Evolutionary conservation across 179 eudicot genomes (phyloP).

Genomic region (Sideroxylon spinosum): DNA sequence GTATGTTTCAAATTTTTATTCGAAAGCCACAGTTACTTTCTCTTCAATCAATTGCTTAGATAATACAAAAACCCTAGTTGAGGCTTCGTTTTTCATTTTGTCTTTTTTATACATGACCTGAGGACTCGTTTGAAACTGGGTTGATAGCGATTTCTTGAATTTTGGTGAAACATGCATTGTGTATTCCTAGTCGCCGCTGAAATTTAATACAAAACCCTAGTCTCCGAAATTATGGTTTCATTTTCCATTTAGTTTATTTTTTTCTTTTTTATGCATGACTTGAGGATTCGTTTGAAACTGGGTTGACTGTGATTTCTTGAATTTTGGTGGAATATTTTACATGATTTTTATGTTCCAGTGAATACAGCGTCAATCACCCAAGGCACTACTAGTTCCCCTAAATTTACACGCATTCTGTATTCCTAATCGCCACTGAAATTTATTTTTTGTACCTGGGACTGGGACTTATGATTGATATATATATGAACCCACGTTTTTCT

Average conservation of each 20-base stretch:
- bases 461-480: too few relatives aligned
- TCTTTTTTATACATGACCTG: not conserved
- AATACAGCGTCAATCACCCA: not conserved
- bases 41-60: not conserved
- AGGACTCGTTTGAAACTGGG: not conserved
- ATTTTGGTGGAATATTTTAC: not conserved
- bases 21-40: not conserved
- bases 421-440: not conserved
- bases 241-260: not conserved
- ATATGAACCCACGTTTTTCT: too few relatives aligned
- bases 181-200: too few relatives aligned
- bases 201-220: not conserved
- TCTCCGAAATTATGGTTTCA: not conserved
- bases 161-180: not conserved
- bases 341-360: not conserved
- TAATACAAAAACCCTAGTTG: not conserved
- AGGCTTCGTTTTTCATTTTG: not conserved
- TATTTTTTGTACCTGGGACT: not conserved
- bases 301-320: not conserved
- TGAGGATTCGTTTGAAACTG: not conserved
- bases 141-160: not conserved
- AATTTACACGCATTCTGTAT: not conserved
- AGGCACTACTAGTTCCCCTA: not conserved
- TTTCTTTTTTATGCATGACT: not conserved
- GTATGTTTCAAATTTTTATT: conserved; percentile 30